phyloP scores from a whole-genome alignment of 208 protist genomes.

The Strigomonas galati region DNA sequence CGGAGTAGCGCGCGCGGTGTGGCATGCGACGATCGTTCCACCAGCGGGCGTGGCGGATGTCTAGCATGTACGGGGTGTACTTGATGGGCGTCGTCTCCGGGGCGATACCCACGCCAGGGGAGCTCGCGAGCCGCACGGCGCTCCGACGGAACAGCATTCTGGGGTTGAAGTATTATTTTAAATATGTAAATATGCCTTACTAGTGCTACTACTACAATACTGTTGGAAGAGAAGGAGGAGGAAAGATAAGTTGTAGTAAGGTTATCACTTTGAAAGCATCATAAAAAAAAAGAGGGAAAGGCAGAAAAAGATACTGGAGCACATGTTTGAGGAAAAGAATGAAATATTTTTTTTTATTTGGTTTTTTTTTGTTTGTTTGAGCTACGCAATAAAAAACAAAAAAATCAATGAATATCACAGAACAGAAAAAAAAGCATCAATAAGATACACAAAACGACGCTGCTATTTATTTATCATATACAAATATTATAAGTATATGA shows the following conservation, averaged over 20 bases:
- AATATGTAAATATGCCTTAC: neutral
- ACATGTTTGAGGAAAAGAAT: neutral
- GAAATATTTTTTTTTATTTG: constrained; percentile 6
- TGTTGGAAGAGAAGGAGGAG: neutral
- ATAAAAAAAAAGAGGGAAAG: constrained; percentile 13
- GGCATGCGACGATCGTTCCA: constrained; percentile 61
- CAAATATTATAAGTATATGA: neutral
- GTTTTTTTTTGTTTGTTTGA: neutral
- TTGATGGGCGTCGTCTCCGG: constrained; percentile 89
- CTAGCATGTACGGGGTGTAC: constrained; percentile 88
- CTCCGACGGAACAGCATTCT: constrained; percentile 40
- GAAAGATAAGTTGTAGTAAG: neutral
- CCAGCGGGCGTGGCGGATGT: constrained; percentile 81
- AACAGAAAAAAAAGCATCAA: neutral
- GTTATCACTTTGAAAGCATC: neutral
- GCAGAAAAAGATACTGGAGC: constrained; percentile 6
- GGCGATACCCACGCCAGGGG: constrained; percentile 78
- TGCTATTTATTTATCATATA: neutral
- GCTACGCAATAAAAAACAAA: constrained; percentile 10
- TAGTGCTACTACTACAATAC: neutral
- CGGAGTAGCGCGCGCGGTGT: constrained; percentile 73
- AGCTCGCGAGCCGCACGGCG: constrained; percentile 38
- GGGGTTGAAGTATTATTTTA: too few species aligned
- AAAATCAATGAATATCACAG: neutral
- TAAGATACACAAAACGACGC: neutral